Conservation (phyloP, 1,139 yeast species). For the Geotrichum carabidarum region DNA sequence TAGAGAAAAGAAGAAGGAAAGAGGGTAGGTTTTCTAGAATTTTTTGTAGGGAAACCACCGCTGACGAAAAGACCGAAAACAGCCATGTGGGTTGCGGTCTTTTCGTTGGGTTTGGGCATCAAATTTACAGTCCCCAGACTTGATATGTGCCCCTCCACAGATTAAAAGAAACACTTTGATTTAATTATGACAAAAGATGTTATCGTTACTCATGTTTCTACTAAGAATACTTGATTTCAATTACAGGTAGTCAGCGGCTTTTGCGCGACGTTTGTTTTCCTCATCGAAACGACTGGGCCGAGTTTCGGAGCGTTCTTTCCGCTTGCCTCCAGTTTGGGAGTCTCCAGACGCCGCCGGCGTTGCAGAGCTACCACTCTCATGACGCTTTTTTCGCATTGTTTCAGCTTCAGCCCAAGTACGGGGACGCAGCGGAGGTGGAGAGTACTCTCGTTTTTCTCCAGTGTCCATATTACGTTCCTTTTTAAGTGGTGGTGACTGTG, state of each 20-base stretch:
- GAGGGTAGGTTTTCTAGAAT: conserved; percentile 1
- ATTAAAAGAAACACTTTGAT: too few species aligned
- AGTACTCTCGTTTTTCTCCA: conserved; percentile 7
- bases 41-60: not conserved
- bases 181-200: too few species aligned
- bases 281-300: conserved; percentile 1
- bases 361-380: not conserved
- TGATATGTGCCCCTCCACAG: too few species aligned
- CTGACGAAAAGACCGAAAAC: not conserved
- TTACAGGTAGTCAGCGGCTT: conserved; percentile 17
- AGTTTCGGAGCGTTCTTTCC: conserved; percentile 10
- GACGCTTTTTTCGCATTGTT: not conserved
- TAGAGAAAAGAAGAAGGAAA: conserved; percentile 5
- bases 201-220: too few species aligned
- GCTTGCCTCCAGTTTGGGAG: conserved; percentile 6
- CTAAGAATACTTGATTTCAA: not conserved
- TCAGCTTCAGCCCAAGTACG: conserved; percentile 10
- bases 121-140: too few species aligned
- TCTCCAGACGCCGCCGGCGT: not conserved
- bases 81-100: conserved; percentile 10
- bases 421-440: conserved; percentile 21
- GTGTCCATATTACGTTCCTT: not conserved
- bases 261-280: conserved; percentile 11
- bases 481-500: conserved; percentile 7
- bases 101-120: conserved; percentile 5